Base-by-base conservation (phyloP, 257 asterid species). In the Primulina tabacum region DNA sequence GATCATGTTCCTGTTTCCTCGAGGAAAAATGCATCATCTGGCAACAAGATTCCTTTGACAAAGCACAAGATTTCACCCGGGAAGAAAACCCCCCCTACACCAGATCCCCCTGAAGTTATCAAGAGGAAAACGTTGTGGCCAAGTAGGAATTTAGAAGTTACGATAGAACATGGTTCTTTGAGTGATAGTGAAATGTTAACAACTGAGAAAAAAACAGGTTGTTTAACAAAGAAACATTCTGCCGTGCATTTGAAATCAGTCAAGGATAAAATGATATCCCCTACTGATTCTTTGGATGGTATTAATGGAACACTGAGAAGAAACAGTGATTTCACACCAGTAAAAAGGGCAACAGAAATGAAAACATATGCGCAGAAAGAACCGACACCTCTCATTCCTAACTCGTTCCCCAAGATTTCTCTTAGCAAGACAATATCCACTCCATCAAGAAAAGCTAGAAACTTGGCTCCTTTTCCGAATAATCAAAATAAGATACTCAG, bases 51-150 rank as follows among this genome's bases (percentile, higher is more conserved):
- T 62, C 26, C 60, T 55, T 29, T 40, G 72, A 34, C 55, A 7
- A 52, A 70, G 21, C 57, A 28, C 70, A 68, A 65, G 34, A 35
- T 76, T 71, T 77, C 76, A 38, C 58, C 78, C 29, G 57, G 35
- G 12, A 8, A 57, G 61, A 73, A 69, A 40, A 18, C 76, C 62
- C 57, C 76, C 62, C 57, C 71, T 74, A 73, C 71, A 5, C 74
- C 57, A 2, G 67, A 68, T 30, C 77, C 78, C 34, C 76, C 87
- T 4, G 83, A 80, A 77, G 74, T 68, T 50, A 64, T 79, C 72
- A 79, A 82, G 85, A 50, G 62, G 73, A 82, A 78, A 71, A 40
- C 63, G 37, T 40, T 1, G 18, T 57, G 68, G 73, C 84, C 86
- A 16, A 59, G 79, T 18, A 74, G 70, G 64, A 67, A 73, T 17